Percentiles rank a stretch among this genome's conserved stretches.
These are phyloP conservation scores for Sarocladiaceae sp. DNA, from an alignment of 2,329 filamentous ascomycete species.

Conservation along the genomic window DNA sequence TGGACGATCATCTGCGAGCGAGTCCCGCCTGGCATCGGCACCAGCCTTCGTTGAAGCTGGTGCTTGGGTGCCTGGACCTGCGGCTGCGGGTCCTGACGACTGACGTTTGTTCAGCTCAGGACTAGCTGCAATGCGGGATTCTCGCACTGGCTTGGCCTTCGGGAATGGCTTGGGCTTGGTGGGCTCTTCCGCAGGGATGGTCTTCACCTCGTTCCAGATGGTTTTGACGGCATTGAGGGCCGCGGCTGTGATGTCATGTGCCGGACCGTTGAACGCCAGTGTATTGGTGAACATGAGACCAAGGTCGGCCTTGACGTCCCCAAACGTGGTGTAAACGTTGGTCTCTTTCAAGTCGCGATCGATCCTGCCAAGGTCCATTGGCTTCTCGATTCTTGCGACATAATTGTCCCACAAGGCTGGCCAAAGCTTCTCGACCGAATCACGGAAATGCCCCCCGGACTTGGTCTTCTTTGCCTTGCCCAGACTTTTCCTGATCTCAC, in stretches of 20 bases:
- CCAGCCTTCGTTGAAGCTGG: constrained; percentile 14
- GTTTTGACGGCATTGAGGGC: constrained; percentile 53
- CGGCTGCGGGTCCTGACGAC: constrained; percentile 23
- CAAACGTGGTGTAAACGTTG: constrained; percentile 60
- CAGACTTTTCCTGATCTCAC: constrained; percentile 61
- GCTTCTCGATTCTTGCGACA: constrained; percentile 62
- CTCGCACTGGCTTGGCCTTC: constrained; percentile 33
- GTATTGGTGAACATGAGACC: constrained; percentile 77
- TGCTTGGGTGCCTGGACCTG: constrained; percentile 16
- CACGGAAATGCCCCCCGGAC: constrained; percentile 68
- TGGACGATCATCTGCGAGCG: constrained; percentile 71
- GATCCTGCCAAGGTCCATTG: constrained; percentile 81
- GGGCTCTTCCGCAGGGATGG: constrained; percentile 48
- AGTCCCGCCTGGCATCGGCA: constrained; percentile 63
- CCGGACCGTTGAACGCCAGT: constrained; percentile 73
- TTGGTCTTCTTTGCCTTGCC: constrained; percentile 83
- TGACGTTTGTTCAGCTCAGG: constrained; percentile 19
- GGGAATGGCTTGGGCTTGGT: constrained; percentile 49
- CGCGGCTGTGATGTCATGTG: constrained; percentile 65
- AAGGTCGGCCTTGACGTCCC: constrained; percentile 71
- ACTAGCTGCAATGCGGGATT: constrained; percentile 20
- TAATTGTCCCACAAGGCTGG: constrained; percentile 73
- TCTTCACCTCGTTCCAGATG: constrained; percentile 42
- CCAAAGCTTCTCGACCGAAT: constrained; percentile 73
- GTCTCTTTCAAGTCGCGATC: constrained; percentile 73